Evolutionary conservation across 169 alveolate species (phyloP), one percentile per base, ranked within the genome.

Genomic region (Besnoitia besnoiti): DNA sequence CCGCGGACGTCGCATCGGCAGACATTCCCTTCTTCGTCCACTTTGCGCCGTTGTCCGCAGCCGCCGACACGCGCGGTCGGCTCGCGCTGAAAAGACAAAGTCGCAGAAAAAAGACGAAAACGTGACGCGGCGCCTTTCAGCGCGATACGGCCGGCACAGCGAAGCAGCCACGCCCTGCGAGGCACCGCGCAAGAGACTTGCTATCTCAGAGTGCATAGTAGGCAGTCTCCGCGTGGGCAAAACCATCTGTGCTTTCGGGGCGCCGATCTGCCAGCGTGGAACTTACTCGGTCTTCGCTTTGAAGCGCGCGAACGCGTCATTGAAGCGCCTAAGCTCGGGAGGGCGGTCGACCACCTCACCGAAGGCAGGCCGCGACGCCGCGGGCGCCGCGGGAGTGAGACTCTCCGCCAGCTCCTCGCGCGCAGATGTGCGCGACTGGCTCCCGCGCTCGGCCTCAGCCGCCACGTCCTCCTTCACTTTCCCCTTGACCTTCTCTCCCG

Each of bases 291-390:
- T 19, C 46, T 73, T 73, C 82, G 39, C 82, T 42, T 73, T 73
- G 21, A 73, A 37, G 12, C 82, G 39, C 44, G 82, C 82, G 21
- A 73, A 73, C 82, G 46, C 14, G 24, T 73, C 82, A 39, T 73
- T 73, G 46, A 14, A 73, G 27, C n/a, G 82, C 82, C n/a, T 73
- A 10, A 73, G 82, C 82, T 73, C 46, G 44, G 82, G 82, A 37
- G 82, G 82, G 46, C 46, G 46, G 46, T 73, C 82, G 47, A 73
- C 82, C 0, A 73, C 82, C 82, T 73, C 82, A 0, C 82, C 82
- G 44, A 73, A 73, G 82, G n/a, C 82, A 27, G 82, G 82, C 82
- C 46, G 39, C 44, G 16, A 1, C 27, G 39, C 82, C 24, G 44
- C 67, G 67, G 67, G 24, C 67, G n/a, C 24, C 67, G n/a, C 24